Base-by-base conservation (phyloP, 306 rosid species). In the Morella rubra region DNA sequence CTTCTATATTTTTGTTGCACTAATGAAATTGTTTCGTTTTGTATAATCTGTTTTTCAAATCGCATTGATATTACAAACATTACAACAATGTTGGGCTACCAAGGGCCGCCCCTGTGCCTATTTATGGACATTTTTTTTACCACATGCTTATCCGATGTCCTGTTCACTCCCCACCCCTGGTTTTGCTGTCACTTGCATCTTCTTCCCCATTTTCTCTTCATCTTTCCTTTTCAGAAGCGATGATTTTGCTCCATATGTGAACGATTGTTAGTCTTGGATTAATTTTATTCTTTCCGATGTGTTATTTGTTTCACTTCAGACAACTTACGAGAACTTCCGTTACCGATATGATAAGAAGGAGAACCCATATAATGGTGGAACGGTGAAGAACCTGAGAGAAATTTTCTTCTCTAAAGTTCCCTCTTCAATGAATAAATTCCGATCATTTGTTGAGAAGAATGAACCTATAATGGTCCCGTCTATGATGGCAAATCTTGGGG, bases 271-370 rank as follows among this genome's bases (percentile, higher is more conserved):
- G 16, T 65, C 13, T 41, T 19, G 14, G 9, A 60, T 78, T 46
- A 32, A 32, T 58, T 58, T 6, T 61, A 16, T 32, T 72, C n/a
- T 42, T 16, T 11, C 19, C 15, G n/a, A 68, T 32, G 45, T 78
- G 20, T 1, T 69, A 37, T 58, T 61, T 83, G 16, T 79, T 77
- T 66, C 67, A 12, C 49, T 77, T 72, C 91, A 94, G 97, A 92
- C 98, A 20, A 95, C 98, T n/a, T 95, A 95, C 15, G 97, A 95
- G 85, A 95, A 90, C 82, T 95, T 95, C 76, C 89, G 97, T 12
- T 90, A 85, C 78, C 96, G 88, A 76, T 92, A 95, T 64, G 93
- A 89, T 77, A 92, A 81, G 79, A 95, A 88, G 81, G 86, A 89
- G 85, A 95, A 92, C 70, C 97, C 97, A 66, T 88, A 85, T 87